A percentile compares a stretch with the other conserved stretches of the same genome.
Evolutionary conservation across 2,329 filamentous ascomycete genomes (phyloP).

Genomic region (Sporothrix variecibatus): DNA sequence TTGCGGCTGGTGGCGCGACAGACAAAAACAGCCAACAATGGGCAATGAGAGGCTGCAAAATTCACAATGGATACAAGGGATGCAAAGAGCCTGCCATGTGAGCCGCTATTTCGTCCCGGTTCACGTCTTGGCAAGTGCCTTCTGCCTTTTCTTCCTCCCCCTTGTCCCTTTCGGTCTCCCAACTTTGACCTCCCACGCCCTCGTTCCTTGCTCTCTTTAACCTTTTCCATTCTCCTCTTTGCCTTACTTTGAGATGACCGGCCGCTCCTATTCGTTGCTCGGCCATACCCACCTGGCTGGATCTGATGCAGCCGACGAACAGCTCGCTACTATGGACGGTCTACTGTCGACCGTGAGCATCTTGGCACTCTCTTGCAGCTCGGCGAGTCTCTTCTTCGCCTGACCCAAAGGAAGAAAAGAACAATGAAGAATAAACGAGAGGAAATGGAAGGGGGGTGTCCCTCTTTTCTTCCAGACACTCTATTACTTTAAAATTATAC

Average conservation of each 20-base stretch:
- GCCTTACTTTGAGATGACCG: neutral
- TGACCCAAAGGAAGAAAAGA: neutral
- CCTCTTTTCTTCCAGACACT: slow-evolving; percentile 13
- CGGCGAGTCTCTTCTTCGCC: neutral
- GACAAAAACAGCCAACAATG: neutral
- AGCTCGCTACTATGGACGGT: neutral
- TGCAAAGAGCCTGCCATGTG: neutral
- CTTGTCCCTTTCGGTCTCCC: neutral
- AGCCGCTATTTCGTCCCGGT: slow-evolving; percentile 19
- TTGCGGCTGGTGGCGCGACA: slow-evolving; percentile 11
- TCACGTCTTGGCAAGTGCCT: slow-evolving; percentile 10
- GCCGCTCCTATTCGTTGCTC: neutral
- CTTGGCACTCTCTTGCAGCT: slow-evolving; percentile 15
- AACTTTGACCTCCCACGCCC: neutral
- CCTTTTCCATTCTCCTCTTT: neutral
- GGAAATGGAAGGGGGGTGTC: neutral
- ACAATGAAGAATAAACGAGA: neutral
- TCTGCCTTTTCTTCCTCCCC: neutral
- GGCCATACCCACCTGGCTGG: slow-evolving; percentile 17
- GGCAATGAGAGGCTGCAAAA: neutral
- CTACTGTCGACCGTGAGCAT: neutral
- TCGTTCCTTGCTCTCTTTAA: neutral
- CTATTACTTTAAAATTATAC: neutral
- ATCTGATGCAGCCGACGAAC: slow-evolving; percentile 4
- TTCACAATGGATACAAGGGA: neutral